Evolutionary conservation across 176 grass and related monocot genomes (phyloP).

Genomic region (Eragrostis curvula): DNA sequence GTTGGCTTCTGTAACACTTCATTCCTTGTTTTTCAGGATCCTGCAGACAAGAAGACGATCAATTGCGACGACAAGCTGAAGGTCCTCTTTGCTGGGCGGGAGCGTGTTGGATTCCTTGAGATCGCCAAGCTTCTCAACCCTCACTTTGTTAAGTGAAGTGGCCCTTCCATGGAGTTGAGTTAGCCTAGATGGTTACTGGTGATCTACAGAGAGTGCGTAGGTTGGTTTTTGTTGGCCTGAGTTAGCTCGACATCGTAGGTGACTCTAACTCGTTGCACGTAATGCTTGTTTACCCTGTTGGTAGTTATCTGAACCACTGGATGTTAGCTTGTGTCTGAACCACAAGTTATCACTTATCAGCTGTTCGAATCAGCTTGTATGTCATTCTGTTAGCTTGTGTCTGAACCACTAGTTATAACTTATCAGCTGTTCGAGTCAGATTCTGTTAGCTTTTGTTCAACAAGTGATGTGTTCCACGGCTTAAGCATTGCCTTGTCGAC

Average conservation of each 20-base stretch:
- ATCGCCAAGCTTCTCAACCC: conserved; percentile 80
- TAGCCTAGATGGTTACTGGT: conserved; percentile 31
- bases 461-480: neutral
- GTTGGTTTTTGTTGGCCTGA: conserved; percentile 35
- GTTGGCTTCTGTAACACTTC: neutral
- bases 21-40: conserved; percentile 60
- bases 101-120: conserved; percentile 92
- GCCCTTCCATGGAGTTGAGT: conserved; percentile 21
- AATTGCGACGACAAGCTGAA: conserved; percentile 93
- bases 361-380: conserved; percentile 1
- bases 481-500: neutral
- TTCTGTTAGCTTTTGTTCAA: neutral
- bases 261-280: conserved; percentile 1
- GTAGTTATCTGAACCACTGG: conserved; percentile 3
- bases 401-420: neutral
- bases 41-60: conserved; percentile 74
- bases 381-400: neutral
- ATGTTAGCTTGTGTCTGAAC: neutral
- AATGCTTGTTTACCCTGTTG: conserved; percentile 16
- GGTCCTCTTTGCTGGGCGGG: conserved; percentile 69
- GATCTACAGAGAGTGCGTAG: neutral
- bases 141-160: conserved; percentile 72
- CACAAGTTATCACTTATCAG: neutral
- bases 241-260: conserved; percentile 41
- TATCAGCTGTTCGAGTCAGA: neutral